phyloP scores from a whole-genome alignment of 129 eudicot species.

The Flaveria trinervia region DNA sequence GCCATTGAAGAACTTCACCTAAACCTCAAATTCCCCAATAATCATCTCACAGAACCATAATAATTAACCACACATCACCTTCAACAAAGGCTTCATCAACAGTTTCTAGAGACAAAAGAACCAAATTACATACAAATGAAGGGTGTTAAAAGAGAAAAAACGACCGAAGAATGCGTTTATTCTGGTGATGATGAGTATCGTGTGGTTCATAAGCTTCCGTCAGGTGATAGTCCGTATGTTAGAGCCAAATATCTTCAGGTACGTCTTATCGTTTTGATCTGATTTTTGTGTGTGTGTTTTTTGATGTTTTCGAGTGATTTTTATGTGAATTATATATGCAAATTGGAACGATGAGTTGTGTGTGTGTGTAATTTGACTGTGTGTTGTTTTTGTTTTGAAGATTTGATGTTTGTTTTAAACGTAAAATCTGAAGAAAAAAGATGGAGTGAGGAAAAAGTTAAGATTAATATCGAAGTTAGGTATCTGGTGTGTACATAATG shows the following conservation, averaged over 20 bases:
- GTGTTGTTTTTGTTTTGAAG: too few relatives aligned
- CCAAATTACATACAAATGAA: conserved; percentile 15
- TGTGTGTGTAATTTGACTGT: too few relatives aligned
- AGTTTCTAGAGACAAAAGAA: background rate
- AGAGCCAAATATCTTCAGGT: conserved; percentile 76
- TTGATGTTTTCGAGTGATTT: background rate
- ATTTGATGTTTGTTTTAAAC: too few relatives aligned
- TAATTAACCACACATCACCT: background rate
- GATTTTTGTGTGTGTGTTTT: background rate
- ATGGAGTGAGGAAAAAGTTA: too few relatives aligned
- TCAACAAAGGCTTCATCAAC: background rate
- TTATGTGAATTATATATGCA: background rate
- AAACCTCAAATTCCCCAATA: background rate
- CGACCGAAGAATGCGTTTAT: conserved; percentile 12
- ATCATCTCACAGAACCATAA: conserved; percentile 3
- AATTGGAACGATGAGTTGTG: background rate
- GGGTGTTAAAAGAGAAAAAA: conserved; percentile 1
- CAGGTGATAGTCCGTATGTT: conserved; percentile 76
- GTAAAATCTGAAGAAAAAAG: too few relatives aligned
- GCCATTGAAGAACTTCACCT: conserved; percentile 10
- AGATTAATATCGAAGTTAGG: too few relatives aligned
- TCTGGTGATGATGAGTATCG: conserved; percentile 33
- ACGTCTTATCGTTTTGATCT: background rate
- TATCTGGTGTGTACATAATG: too few relatives aligned
- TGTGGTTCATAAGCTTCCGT: conserved; percentile 62